These are phyloP conservation scores for Fusarium chlamydosporum DNA, from an alignment of 2,329 filamentous ascomycete species.

Conservation along the genomic window DNA sequence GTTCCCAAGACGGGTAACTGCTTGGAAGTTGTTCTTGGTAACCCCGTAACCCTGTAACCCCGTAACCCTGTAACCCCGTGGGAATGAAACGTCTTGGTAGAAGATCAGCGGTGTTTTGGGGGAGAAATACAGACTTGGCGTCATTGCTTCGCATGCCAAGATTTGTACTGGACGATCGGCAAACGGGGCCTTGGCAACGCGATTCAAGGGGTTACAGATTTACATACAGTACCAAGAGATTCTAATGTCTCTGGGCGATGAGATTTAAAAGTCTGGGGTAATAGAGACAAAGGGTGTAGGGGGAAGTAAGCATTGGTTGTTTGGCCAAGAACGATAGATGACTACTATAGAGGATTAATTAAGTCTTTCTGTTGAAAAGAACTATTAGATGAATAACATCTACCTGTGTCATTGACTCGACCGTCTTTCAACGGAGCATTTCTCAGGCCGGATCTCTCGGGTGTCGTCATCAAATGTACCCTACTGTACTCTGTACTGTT, in stretches of 20 bases:
- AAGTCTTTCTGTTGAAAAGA: neutral
- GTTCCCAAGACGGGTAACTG: neutral
- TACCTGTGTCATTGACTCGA: neutral
- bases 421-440: neutral
- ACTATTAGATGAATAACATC: neutral
- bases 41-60: neutral
- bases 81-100: neutral
- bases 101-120: slow-evolving; percentile 5
- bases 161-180: slow-evolving; percentile 26
- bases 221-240: slow-evolving; percentile 6
- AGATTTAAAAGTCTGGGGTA: slow-evolving; percentile 8
- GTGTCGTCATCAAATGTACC: slow-evolving; percentile 26
- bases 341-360: too few relatives aligned
- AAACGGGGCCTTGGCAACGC: slow-evolving; percentile 25
- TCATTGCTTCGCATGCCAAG: slow-evolving; percentile 30
- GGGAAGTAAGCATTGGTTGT: neutral
- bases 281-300: neutral
- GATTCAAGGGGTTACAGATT: neutral
- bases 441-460: slow-evolving; percentile 30
- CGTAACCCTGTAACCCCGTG: neutral
- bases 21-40: neutral
- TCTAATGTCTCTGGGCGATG: slow-evolving; percentile 6
- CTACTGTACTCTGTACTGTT: too few relatives aligned
- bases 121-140: slow-evolving; percentile 10
- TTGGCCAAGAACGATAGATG: neutral